Conservation (phyloP, 225 moss, liverwort and hornwort genomes). For the Pleurozium schreberi region DNA sequence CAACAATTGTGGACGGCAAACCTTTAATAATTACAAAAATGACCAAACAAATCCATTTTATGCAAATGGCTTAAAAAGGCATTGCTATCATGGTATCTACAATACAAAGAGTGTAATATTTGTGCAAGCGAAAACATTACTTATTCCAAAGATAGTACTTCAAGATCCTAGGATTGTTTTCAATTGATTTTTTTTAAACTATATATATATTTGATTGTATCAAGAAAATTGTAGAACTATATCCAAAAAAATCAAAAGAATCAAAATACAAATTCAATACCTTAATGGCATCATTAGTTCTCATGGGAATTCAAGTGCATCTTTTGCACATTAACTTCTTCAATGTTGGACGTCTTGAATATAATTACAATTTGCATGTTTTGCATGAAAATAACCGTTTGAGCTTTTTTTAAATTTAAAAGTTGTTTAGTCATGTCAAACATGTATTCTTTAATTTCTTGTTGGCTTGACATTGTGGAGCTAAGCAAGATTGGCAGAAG, state of each 20-base stretch:
- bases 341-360: neutral
- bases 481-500: too few relatives aligned
- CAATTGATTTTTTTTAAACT: rapidly evolving
- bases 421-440: too few relatives aligned
- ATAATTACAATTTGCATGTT: neutral
- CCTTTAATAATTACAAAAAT: neutral
- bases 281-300: neutral
- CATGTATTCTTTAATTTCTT: too few relatives aligned
- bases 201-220: too few relatives aligned
- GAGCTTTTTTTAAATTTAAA: neutral
- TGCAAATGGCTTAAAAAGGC: neutral
- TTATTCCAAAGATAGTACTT: neutral
- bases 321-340: neutral
- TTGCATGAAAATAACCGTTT: neutral
- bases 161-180: neutral
- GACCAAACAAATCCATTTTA: neutral
- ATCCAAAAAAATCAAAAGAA: neutral
- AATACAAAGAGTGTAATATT: too few relatives aligned
- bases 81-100: too few relatives aligned
- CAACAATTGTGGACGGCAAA: rapidly evolving
- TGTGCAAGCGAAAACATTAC: too few relatives aligned
- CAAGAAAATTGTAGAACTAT: neutral
- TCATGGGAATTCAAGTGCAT: neutral
- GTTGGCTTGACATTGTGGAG: too few relatives aligned
- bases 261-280: neutral